These are phyloP conservation scores for Dimargaris xerosporica DNA, from an alignment of 192 early-diverging fungal genomes.

Conservation along the genomic window DNA sequence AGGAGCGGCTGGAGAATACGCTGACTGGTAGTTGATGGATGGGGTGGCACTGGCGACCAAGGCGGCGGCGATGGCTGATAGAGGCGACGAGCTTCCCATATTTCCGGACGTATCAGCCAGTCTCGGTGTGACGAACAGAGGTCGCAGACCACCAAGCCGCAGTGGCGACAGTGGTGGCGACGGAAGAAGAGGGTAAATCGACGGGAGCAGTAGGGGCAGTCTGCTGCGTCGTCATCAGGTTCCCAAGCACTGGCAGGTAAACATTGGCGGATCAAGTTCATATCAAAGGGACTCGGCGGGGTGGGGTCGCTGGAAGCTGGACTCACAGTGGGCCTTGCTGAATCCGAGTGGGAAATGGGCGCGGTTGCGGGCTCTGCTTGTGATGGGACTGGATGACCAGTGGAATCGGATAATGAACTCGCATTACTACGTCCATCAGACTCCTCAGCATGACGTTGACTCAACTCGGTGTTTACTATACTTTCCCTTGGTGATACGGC, in stretches of 20 bases:
- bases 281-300: too few relatives aligned
- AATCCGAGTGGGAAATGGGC: too few relatives aligned
- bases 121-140: slow-evolving; percentile 47
- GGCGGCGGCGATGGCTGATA: slow-evolving; percentile 1
- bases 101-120: slow-evolving; percentile 31
- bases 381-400: too few relatives aligned
- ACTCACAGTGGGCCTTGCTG: too few relatives aligned
- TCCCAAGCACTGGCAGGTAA: slow-evolving; percentile 53
- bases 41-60: slow-evolving; percentile 3
- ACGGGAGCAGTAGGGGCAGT: slow-evolving; percentile 50
- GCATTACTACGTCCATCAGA: too few relatives aligned
- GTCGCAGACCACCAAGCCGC: slow-evolving; percentile 75
- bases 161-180: slow-evolving; percentile 85
- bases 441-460: too few relatives aligned
- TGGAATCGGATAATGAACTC: too few relatives aligned
- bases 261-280: slow-evolving; percentile 18
- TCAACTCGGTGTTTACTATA: too few relatives aligned
- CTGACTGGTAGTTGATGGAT: background rate
- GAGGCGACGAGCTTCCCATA: slow-evolving; percentile 14
- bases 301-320: too few relatives aligned
- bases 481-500: too few relatives aligned
- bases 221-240: slow-evolving; percentile 44
- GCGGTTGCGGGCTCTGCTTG: too few relatives aligned
- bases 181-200: slow-evolving; percentile 63
- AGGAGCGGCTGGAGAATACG: too few relatives aligned